Conservation (phyloP, 768 basidiomycete species). For the Amanita brunnescens region DNA sequence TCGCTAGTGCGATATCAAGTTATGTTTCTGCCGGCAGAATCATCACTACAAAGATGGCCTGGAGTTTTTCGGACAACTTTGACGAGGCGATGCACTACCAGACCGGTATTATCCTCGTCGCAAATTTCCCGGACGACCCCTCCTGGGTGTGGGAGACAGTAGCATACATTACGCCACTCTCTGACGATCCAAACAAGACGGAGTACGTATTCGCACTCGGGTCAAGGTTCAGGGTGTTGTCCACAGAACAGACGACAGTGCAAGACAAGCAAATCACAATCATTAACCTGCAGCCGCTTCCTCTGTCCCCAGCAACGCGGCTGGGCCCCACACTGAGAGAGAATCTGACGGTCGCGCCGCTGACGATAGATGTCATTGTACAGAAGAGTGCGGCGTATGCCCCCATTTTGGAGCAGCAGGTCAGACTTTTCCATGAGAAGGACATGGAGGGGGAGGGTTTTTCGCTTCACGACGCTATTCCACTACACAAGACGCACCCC, state of each 20-base stretch:
- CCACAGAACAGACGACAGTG: not conserved
- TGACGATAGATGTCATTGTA: not conserved
- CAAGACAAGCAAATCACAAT: not conserved
- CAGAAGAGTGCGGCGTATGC: not conserved
- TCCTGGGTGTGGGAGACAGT: conserved; percentile 1
- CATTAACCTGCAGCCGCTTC: not conserved
- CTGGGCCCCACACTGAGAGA: not conserved
- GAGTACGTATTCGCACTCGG: not conserved
- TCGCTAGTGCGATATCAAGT: not conserved
- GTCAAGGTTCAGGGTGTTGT: not conserved
- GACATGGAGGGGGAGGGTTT: too few species aligned
- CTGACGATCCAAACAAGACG: not conserved
- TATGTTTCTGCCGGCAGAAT: not conserved
- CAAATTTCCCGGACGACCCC: not conserved
- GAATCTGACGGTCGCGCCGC: not conserved
- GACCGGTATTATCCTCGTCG: conserved; percentile 9
- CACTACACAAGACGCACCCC: not conserved
- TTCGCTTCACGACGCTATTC: too few species aligned
- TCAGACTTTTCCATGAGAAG: not conserved
- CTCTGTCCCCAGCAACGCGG: not conserved
- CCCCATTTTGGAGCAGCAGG: not conserved
- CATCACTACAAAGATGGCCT: conserved; percentile 10
- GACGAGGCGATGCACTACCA: conserved; percentile 9
- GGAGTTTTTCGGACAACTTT: conserved; percentile 7
- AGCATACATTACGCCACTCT: conserved; percentile 1